Evolutionary conservation across 805 yeast species (phyloP).

Genomic region (Kurtzmaniella cleridarum): DNA sequence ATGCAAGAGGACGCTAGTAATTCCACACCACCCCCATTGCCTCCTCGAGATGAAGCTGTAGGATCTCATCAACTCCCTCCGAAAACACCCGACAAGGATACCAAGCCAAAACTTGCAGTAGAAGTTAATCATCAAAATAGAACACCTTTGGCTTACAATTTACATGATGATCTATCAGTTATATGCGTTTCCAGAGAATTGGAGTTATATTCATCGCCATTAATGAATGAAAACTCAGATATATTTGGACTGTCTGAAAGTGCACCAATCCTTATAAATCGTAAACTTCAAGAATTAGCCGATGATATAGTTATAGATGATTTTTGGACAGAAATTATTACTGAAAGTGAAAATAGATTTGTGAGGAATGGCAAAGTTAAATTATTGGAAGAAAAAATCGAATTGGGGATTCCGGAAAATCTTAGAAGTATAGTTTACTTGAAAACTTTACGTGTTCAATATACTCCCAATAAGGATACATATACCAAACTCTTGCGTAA

Average conservation of each 20-base stretch:
- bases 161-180: constrained; percentile 16
- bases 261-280: neutral
- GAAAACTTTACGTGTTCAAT: constrained; percentile 25
- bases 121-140: neutral
- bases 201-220: constrained; percentile 19
- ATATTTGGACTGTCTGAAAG: constrained; percentile 11
- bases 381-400: constrained; percentile 18
- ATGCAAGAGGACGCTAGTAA: neutral
- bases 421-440: constrained; percentile 28
- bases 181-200: constrained; percentile 20
- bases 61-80: neutral
- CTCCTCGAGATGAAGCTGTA: neutral
- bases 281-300: neutral
- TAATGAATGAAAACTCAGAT: constrained; percentile 23
- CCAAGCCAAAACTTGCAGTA: neutral
- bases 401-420: constrained; percentile 25
- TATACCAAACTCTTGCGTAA: constrained; percentile 25
- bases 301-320: neutral
- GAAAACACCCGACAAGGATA: neutral
- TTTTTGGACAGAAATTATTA: neutral
- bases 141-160: constrained; percentile 7
- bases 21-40: constrained; percentile 3
- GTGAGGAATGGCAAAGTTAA: neutral
- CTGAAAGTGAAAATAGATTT: neutral
- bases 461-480: constrained; percentile 24